A percentile compares a stretch with the other conserved stretches of the same genome.
Evolutionary conservation across 164 flowering plant species (phyloP).

Genomic region (Buxus sempervirens): DNA sequence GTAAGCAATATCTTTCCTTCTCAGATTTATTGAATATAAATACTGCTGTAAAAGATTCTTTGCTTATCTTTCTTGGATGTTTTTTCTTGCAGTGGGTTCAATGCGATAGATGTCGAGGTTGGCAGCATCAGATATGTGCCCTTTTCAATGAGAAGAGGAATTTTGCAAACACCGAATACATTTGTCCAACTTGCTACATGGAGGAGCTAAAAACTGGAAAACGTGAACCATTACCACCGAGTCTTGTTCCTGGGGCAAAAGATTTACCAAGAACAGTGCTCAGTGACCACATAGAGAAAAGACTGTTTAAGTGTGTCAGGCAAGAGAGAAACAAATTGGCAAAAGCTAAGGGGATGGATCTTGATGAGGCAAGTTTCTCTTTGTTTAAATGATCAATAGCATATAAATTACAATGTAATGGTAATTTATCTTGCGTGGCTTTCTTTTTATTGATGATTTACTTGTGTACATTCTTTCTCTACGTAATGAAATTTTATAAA

Average conservation of each 20-base stretch:
- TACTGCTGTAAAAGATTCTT: neutral
- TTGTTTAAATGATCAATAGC: neutral
- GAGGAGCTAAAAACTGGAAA: slow-evolving; percentile 30
- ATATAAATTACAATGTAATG: no score
- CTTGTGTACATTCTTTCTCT: no score
- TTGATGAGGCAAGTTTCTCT: slow-evolving; percentile 34
- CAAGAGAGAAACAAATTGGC: slow-evolving; percentile 45
- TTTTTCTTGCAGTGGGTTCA: slow-evolving; percentile 52
- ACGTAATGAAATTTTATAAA: no score
- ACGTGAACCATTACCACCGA: slow-evolving; percentile 16
- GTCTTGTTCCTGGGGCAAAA: slow-evolving; percentile 33
- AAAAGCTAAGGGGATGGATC: slow-evolving; percentile 18
- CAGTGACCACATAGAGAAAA: slow-evolving; percentile 55
- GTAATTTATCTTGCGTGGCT: no score
- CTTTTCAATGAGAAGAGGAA: slow-evolving; percentile 42
- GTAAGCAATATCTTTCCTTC: slow-evolving; percentile 24
- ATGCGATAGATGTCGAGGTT: slow-evolving; percentile 47
- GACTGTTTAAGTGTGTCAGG: slow-evolving; percentile 38
- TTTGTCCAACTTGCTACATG: slow-evolving; percentile 49
- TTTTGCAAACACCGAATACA: slow-evolving; percentile 35
- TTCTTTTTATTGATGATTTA: no score
- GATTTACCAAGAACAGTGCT: slow-evolving; percentile 52
- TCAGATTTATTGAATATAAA: neutral
- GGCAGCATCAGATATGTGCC: slow-evolving; percentile 72
- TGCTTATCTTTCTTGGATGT: neutral